phyloP scores from a whole-genome alignment of 106 monocot genomes.

The Ottelia alismoides region DNA sequence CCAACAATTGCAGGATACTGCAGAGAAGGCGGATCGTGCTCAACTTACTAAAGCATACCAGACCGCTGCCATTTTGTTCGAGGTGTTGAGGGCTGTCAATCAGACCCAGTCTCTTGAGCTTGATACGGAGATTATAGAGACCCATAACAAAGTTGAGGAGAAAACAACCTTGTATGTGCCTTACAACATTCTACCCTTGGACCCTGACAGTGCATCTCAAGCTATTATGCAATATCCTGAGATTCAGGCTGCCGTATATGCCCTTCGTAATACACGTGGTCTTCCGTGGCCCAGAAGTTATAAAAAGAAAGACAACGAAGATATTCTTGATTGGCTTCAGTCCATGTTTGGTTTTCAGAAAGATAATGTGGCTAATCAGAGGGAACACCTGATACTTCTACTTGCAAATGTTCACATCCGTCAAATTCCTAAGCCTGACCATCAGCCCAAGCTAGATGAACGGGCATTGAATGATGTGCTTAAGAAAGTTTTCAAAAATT shows the following conservation, averaged over 20 bases:
- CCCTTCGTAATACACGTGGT: constrained; percentile 72
- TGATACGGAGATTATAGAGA: constrained; percentile 75
- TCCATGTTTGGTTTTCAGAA: constrained; percentile 93
- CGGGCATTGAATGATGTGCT: constrained; percentile 65
- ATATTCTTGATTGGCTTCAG: constrained; percentile 86
- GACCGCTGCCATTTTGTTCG: constrained; percentile 92
- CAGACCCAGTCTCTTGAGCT: constrained; percentile 59
- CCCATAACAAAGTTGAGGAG: constrained; percentile 65
- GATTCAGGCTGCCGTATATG: constrained; percentile 87
- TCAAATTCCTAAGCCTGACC: constrained; percentile 56
- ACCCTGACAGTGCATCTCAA: constrained; percentile 24
- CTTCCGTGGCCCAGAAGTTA: constrained; percentile 75
- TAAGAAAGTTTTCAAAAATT: constrained; percentile 92
- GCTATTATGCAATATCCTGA: constrained; percentile 62
- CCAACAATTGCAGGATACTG: constrained; percentile 77
- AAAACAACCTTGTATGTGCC: constrained; percentile 77
- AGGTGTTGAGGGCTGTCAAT: constrained; percentile 88
- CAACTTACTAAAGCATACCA: constrained; percentile 94
- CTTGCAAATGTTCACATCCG: constrained; percentile 99
- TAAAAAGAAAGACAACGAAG: constrained; percentile 44
- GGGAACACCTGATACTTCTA: constrained; percentile 85
- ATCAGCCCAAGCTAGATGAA: constrained; percentile 86
- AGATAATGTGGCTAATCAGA: constrained; percentile 94
- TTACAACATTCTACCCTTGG: constrained; percentile 57
- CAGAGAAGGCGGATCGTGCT: constrained; percentile 90